Evolutionary conservation across 2,329 filamentous ascomycete species (phyloP), one percentile per base, ranked within the genome.

Genomic region (Triangularia setosa): DNA sequence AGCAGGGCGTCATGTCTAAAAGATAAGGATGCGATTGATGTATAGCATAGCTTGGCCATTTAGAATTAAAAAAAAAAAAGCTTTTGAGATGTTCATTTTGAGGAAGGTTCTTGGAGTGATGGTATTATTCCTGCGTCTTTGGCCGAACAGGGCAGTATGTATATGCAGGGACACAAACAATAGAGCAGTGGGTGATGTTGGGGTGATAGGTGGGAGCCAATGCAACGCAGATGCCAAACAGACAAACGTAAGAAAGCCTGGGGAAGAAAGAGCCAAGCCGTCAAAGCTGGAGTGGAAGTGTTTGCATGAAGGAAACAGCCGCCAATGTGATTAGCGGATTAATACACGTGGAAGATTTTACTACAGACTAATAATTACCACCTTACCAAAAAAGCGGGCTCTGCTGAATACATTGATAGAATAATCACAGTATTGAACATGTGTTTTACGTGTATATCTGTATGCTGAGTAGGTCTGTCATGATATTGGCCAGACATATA

Each of bases 311-410:
- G 18, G 5, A 48, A 21, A 48, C 18, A 21, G 40, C 40, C 40
- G 40, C 40, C 40, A 48, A 48, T 48, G 18, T 48, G n/a, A 9
- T 48, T 23, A 23, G 40, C 40, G 40, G 40, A 48, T 48, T 48
- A 2, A 48, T 18, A 18, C 40, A 48, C 40, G 40, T 48, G 40
- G 65, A 59, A 48, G 56, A 58, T 54, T 69, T 67, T 14, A 21
- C 63, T 60, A 62, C 4, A 27, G 25, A 60, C 63, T 65, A n/a
- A n/a, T n/a, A n/a, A n/a, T n/a, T n/a, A 64, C 52, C 56, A 60
- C 56, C 55, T 62, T 64, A 58, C 64, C 55, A 61, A 67, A 65
- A 64, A 68, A 55, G 16, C 11, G 35, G 35, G 35, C 16, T 40
- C 30, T 40, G 35, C 16, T 6, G 16, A 11, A 33, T 9, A 40